Base-by-base conservation (phyloP, 257 asterid species). In the Sherardia arvensis region DNA sequence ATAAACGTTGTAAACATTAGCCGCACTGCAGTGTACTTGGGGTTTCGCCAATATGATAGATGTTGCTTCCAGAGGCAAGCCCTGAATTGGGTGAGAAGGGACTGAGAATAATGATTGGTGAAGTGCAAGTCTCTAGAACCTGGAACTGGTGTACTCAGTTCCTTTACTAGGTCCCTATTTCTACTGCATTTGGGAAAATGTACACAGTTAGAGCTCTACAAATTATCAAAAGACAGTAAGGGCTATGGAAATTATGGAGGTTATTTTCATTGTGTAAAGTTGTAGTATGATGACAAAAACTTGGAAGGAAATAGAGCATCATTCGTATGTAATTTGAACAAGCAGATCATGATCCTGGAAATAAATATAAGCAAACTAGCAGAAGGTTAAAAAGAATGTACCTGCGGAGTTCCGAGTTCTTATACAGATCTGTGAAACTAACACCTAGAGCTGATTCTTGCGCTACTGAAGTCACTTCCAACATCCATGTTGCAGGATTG, bases 401-500 rank as follows among this genome's bases (percentile, higher is more conserved):
- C 96, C 79, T 79, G 71, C 75, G 74, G 43, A 85, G 79, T 48
- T 84, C 87, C 1, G 97, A 87, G 71, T 70, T 81, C 64, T 64
- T 85, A 80, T 91, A 91, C 11, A 77, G 7, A 47, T 85, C 87
- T 7, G 85, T 65, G 69, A 91, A 87, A 59, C 80, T 70, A 54
- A 85, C 59, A 3, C 84, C 91, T 6, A 78, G 77, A 55, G 72
- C 72, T 64, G 76, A 76, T 76, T 87, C 96, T 76, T 85, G 87
- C n/a, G 78, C 64, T 48, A 76, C 18, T 7, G 95, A 76, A 72
- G 91, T 83, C 25, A 86, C 74, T 49, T 91, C 98, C 65, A 91
- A 67, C 98, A 91, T 91, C 96, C 98, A 91, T 2, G 98, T 86
- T 1, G 98, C 96, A 14, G 96, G 98, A 68, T 91, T 91, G 54